phyloP scores from a whole-genome alignment of 176 grass and related monocot species.

The Hsuehochloa calcarea region DNA sequence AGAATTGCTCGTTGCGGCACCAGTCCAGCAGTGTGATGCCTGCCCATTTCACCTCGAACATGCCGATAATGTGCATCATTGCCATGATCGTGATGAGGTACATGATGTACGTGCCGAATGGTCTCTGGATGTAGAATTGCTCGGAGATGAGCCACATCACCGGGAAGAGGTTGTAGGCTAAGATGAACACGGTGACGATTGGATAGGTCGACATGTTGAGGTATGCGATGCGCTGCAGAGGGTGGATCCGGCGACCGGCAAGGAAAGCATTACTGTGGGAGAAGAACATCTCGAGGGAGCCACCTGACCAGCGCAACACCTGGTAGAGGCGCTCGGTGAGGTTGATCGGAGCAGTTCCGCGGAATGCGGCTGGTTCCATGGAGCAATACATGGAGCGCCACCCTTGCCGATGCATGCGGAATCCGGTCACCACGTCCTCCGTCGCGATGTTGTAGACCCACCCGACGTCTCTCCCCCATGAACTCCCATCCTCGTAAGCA shows the following conservation, averaged over 20 bases:
- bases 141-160: constrained; percentile 19
- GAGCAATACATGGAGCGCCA: constrained; percentile 26
- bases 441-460: constrained; percentile 44
- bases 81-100: neutral
- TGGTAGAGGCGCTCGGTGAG: constrained; percentile 24
- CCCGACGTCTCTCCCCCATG: constrained; percentile 9
- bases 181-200: neutral
- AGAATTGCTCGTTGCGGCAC: constrained; percentile 37
- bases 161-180: neutral
- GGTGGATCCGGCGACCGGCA: no score
- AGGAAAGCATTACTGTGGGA: neutral
- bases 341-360: constrained; percentile 35
- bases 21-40: constrained; percentile 26
- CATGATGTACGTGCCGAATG: constrained; percentile 1
- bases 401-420: constrained; percentile 24
- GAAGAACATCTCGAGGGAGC: constrained; percentile 35
- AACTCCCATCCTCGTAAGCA: constrained; percentile 33
- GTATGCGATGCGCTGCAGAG: no score
- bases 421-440: constrained; percentile 36
- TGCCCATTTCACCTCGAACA: constrained; percentile 24
- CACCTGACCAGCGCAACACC: constrained; percentile 29
- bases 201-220: no score
- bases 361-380: constrained; percentile 15
- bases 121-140: constrained; percentile 17
- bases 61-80: constrained; percentile 30